Percentiles rank a stretch among this genome's conserved stretches.
Conservation (phyloP, 2,329 filamentous ascomycete genomes). For the Pyrenophora seminiperda region DNA sequence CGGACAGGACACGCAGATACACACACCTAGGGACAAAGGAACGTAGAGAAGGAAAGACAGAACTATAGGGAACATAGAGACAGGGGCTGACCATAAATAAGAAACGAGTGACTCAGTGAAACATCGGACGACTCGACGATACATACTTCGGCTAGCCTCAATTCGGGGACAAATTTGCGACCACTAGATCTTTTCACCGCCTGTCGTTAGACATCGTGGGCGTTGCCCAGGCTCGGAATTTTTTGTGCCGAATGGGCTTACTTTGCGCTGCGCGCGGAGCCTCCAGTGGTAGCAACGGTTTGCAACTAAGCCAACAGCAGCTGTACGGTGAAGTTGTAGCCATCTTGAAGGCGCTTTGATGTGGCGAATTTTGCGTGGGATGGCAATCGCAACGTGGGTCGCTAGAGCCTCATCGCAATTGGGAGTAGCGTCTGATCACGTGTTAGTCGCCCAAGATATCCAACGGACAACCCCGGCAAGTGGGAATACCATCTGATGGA, state of each 20-base stretch:
- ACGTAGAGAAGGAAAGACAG: conserved; percentile 17
- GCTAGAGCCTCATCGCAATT: conserved; percentile 10
- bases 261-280: background rate
- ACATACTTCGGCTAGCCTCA: conserved; percentile 34
- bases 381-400: conserved; percentile 20
- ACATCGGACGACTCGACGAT: conserved; percentile 26
- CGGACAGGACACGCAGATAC: conserved; percentile 1
- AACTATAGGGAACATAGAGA: conserved; percentile 25
- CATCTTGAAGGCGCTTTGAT: background rate
- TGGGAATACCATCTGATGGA: conserved; percentile 1
- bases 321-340: background rate
- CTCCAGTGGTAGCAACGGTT: background rate
- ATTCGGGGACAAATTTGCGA: conserved; percentile 32
- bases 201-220: conserved; percentile 34
- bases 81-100: conserved; percentile 3
- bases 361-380: conserved; percentile 6
- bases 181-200: conserved; percentile 40
- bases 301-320: too few relatives aligned
- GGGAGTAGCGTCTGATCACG: background rate
- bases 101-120: conserved; percentile 7
- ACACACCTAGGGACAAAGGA: conserved; percentile 4
- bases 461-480: conserved; percentile 8
- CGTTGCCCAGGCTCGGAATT: conserved; percentile 8
- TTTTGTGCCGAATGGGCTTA: background rate
- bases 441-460: conserved; percentile 1